phyloP scores from a whole-genome alignment of 805 yeast genomes.

The Candida pini region DNA sequence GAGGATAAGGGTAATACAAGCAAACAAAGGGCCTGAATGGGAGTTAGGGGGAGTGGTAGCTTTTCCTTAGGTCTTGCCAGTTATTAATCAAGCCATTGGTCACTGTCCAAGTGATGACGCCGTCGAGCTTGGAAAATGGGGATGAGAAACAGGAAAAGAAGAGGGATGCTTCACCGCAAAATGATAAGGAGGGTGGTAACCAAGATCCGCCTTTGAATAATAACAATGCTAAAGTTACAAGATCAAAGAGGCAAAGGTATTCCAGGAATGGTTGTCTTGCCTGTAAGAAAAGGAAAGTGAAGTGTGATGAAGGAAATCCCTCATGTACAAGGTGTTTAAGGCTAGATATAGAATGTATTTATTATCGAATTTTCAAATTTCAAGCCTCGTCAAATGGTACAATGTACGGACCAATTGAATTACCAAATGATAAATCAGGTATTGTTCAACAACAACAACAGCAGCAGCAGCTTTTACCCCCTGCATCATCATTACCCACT shows the following conservation, averaged over 20 bases:
- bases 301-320: slow-evolving; percentile 30
- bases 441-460: not conserved
- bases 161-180: too few relatives aligned
- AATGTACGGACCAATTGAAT: not conserved
- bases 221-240: too few relatives aligned
- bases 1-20: too few relatives aligned
- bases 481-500: too few relatives aligned
- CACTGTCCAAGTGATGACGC: too few relatives aligned
- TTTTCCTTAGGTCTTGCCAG: too few relatives aligned
- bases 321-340: slow-evolving; percentile 33
- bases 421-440: not conserved
- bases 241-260: slow-evolving; percentile 30
- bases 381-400: slow-evolving; percentile 10
- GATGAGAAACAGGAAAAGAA: too few relatives aligned
- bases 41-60: too few relatives aligned
- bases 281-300: slow-evolving; percentile 36
- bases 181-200: not conserved
- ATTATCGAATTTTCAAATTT: slow-evolving; percentile 25
- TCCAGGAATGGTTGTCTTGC: slow-evolving; percentile 36
- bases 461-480: too few relatives aligned
- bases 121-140: too few relatives aligned
- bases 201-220: not conserved
- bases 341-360: slow-evolving; percentile 29
- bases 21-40: too few relatives aligned
- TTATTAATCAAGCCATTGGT: too few relatives aligned